These are phyloP conservation scores for Syzygium aromaticum DNA, from an alignment of 345 rosid genomes.

Conservation along the genomic window DNA sequence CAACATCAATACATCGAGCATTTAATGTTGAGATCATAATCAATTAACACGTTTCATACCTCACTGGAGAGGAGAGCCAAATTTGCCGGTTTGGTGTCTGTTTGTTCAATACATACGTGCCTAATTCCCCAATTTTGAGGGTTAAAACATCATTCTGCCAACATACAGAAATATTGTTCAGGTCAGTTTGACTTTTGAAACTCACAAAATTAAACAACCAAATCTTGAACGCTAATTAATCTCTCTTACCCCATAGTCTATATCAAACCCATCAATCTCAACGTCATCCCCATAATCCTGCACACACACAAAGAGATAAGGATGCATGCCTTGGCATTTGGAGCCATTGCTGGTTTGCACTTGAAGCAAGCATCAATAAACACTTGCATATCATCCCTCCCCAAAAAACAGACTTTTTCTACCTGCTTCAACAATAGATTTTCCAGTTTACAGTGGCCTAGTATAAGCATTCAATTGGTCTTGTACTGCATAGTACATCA, in stretches of 20 bases:
- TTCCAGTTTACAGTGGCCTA: background rate
- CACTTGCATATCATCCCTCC: background rate
- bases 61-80: slow-evolving; percentile 88
- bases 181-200: background rate
- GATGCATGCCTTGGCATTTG: background rate
- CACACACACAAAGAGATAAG: background rate
- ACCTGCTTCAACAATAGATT: background rate
- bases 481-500: background rate
- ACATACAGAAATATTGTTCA: background rate
- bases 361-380: background rate
- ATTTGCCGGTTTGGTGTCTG: slow-evolving; percentile 91
- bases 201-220: background rate
- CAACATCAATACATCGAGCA: background rate
- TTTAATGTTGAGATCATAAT: background rate
- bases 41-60: slow-evolving; percentile 22
- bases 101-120: slow-evolving; percentile 86
- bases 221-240: background rate
- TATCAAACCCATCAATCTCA: slow-evolving; percentile 83
- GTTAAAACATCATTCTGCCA: slow-evolving; percentile 87
- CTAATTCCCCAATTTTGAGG: slow-evolving; percentile 66
- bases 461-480: background rate
- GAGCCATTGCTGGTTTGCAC: background rate
- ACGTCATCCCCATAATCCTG: slow-evolving; percentile 81
- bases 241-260: slow-evolving; percentile 79
- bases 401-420: background rate